Conservation (phyloP, 1,139 yeast species). For the Pichia sp. region DNA sequence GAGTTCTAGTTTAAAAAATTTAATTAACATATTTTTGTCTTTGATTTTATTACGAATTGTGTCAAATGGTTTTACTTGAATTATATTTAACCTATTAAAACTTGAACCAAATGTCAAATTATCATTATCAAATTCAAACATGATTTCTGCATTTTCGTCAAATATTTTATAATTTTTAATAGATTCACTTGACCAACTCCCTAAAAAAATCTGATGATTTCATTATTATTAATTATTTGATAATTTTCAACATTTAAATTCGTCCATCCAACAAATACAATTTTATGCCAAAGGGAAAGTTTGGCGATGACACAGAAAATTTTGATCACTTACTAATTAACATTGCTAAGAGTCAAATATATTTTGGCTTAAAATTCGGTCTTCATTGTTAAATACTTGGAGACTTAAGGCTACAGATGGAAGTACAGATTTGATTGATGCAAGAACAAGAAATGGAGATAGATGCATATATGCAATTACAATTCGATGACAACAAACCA, state of each 20-base stretch:
- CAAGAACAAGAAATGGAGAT: too few species aligned
- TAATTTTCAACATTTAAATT: constrained; percentile 44
- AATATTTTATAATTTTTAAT: constrained; percentile 30
- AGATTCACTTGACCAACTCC: constrained; percentile 42
- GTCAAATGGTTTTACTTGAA: constrained; percentile 57
- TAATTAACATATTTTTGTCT: constrained; percentile 25
- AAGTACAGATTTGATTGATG: too few species aligned
- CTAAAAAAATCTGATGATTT: constrained; percentile 48
- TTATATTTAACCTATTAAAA: constrained; percentile 65
- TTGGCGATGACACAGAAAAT: too few species aligned
- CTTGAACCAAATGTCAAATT: constrained; percentile 77
- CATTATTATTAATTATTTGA: constrained; percentile 24
- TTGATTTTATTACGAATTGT: constrained; percentile 49
- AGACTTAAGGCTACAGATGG: too few species aligned
- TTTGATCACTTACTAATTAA: too few species aligned
- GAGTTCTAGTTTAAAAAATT: constrained; percentile 33
- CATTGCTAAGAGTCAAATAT: too few species aligned
- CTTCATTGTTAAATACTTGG: too few species aligned
- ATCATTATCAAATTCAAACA: constrained; percentile 55
- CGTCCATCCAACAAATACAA: constrained; percentile 68
- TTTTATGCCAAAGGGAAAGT: too few species aligned
- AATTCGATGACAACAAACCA: too few species aligned
- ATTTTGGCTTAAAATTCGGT: too few species aligned
- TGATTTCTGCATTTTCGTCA: constrained; percentile 28
- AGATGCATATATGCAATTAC: too few species aligned